Evolutionary conservation across 345 rosid genomes (phyloP).

Genomic region (Theobroma cacao): DNA sequence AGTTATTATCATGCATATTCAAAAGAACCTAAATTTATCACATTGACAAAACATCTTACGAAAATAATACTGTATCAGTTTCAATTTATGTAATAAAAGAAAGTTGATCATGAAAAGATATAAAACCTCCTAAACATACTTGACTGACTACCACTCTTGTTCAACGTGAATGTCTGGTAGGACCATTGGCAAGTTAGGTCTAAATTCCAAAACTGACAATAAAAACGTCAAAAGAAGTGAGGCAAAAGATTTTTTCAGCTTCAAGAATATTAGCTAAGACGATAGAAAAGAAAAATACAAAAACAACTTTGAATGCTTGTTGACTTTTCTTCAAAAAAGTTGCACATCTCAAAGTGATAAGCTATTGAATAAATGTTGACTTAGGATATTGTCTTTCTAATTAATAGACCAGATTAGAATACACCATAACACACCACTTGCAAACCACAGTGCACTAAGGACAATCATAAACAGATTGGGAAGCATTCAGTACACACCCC

Average conservation of each 20-base stretch:
- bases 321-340: not conserved
- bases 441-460: not conserved
- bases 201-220: not conserved
- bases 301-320: not conserved
- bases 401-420: not conserved
- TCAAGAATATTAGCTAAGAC: not conserved
- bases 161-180: not conserved
- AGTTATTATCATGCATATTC: not conserved
- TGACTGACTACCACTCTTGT: not conserved
- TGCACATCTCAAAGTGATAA: not conserved
- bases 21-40: not conserved
- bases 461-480: not conserved
- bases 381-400: not conserved
- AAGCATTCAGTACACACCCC: not conserved
- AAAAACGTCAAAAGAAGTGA: not conserved
- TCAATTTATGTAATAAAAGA: not conserved
- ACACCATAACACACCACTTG: not conserved
- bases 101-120: not conserved
- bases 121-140: not conserved
- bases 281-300: not conserved
- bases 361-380: not conserved
- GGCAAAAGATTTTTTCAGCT: not conserved
- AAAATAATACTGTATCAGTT: not conserved
- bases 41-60: not conserved
- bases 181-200: not conserved